phyloP scores from a whole-genome alignment of 2,329 filamentous ascomycete genomes.

The Ophiocordyceps camponoti-floridani region DNA sequence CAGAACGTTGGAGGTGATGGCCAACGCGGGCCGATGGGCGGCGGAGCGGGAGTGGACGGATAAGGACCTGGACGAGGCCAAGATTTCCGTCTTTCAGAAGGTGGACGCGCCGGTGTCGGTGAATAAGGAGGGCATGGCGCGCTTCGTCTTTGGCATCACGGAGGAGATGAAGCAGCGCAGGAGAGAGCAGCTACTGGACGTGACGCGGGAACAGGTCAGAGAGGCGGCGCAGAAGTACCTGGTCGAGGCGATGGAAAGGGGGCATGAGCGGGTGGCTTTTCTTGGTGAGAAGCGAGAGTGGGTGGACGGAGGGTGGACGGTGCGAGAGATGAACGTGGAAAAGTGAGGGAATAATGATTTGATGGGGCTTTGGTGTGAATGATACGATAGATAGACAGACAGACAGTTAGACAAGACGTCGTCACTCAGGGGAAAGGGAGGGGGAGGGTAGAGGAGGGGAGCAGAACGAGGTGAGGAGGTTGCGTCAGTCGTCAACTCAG shows the following conservation, averaged over 20 bases:
- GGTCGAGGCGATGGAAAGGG: slow-evolving; percentile 44
- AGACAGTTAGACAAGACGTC: no score
- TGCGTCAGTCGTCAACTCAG: no score
- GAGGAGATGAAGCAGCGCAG: slow-evolving; percentile 78
- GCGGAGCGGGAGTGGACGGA: slow-evolving; percentile 64
- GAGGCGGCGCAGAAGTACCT: slow-evolving; percentile 69
- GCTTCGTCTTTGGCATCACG: slow-evolving; percentile 71
- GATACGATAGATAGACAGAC: no score
- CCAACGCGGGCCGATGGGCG: slow-evolving; percentile 67
- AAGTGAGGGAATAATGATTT: no score
- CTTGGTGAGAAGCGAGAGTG: slow-evolving; percentile 72
- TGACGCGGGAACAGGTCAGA: slow-evolving; percentile 62
- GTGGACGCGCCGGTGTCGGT: slow-evolving; percentile 81
- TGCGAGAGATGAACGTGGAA: slow-evolving; percentile 53
- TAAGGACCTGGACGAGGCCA: slow-evolving; percentile 84
- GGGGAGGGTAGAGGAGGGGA: no score
- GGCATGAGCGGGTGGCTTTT: slow-evolving; percentile 48
- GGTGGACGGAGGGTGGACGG: slow-evolving; percentile 59
- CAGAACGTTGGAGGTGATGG: slow-evolving; percentile 76
- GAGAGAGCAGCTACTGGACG: slow-evolving; percentile 72
- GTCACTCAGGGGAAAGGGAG: no score
- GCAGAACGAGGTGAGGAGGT: no score
- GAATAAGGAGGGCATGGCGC: slow-evolving; percentile 69
- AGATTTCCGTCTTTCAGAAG: slow-evolving; percentile 82
- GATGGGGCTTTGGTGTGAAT: no score